phyloP scores from a whole-genome alignment of 2,329 filamentous ascomycete genomes.

The Botrytis fragariae region DNA sequence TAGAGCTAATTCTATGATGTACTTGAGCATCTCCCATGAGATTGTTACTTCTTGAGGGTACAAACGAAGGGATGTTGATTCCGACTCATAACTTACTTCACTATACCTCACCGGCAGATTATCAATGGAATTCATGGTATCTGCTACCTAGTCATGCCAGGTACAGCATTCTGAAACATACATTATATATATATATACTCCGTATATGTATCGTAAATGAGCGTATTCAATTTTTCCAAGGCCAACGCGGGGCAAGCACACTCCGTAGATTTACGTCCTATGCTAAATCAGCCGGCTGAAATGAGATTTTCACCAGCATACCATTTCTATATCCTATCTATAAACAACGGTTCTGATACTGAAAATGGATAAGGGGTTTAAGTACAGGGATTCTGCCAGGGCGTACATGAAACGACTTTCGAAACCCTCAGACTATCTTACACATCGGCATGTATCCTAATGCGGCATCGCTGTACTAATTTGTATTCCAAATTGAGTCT shows the following conservation, averaged over 20 bases:
- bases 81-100: neutral
- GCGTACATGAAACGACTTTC: neutral
- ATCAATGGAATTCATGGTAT: neutral
- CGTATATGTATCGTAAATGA: neutral
- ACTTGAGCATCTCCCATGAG: neutral
- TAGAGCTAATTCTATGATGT: neutral
- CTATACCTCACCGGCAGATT: neutral
- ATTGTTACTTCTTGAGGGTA: neutral
- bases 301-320: neutral
- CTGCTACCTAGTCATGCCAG: neutral
- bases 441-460: neutral
- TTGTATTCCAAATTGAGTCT: neutral
- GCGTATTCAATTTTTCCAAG: neutral
- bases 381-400: neutral
- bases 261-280: neutral
- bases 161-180: neutral
- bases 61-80: neutral
- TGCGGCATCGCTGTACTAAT: neutral
- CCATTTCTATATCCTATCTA: neutral
- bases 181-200: neutral
- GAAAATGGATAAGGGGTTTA: neutral
- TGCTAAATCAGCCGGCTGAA: neutral
- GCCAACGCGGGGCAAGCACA: neutral
- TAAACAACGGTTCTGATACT: neutral
- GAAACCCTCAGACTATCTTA: slow-evolving; percentile 2